Percentiles rank a stretch among this genome's conserved stretches.
phyloP scores from a whole-genome alignment of 176 grass and related monocot species.

The Oryza nivara region DNA sequence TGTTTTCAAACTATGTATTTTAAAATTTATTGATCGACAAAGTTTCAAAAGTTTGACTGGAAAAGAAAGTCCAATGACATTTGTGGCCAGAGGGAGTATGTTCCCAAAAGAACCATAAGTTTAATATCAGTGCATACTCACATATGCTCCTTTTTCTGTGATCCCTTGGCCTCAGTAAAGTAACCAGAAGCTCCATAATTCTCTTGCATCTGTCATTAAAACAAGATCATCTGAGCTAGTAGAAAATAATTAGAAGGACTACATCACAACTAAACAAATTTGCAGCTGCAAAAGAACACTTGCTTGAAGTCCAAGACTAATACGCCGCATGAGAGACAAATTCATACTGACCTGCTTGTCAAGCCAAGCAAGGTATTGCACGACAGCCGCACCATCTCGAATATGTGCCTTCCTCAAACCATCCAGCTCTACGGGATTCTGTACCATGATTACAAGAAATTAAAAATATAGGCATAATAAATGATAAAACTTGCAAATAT shows the following conservation, averaged over 20 bases:
- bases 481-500: neutral
- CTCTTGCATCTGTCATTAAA: neutral
- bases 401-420: conserved; percentile 91
- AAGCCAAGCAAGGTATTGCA: conserved; percentile 90
- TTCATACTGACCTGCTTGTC: conserved; percentile 73
- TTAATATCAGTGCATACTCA: conserved; percentile 50
- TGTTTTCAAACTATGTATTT: too few relatives aligned
- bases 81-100: neutral
- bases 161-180: conserved; percentile 71
- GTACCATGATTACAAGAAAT: conserved; percentile 41
- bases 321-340: conserved; percentile 18
- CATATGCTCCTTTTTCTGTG: conserved; percentile 64
- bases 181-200: conserved; percentile 95
- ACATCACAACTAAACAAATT: conserved; percentile 13
- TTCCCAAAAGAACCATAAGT: conserved; percentile 29
- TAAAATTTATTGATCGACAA: too few relatives aligned
- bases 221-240: conserved; percentile 3
- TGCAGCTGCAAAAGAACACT: neutral
- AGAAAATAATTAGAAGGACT: neutral
- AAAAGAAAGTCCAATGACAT: too few relatives aligned
- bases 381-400: conserved; percentile 93
- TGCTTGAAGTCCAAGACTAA: neutral
- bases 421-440: conserved; percentile 82
- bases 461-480: conserved; percentile 30
- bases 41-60: too few relatives aligned